Conservation (phyloP, 2,329 filamentous ascomycete genomes). For the Colletotrichum lupini region DNA sequence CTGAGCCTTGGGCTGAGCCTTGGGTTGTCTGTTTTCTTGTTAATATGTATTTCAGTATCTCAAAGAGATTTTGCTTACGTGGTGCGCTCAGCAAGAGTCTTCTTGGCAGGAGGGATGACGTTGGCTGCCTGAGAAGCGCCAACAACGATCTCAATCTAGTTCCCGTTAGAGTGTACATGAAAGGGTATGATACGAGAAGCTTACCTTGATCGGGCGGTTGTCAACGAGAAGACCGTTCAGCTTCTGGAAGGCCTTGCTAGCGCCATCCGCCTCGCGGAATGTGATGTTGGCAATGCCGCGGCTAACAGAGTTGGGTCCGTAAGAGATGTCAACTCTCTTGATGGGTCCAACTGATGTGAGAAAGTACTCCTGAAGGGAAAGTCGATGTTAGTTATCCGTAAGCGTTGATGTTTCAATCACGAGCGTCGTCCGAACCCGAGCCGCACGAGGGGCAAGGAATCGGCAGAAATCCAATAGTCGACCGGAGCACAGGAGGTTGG, state of each 20-base stretch:
- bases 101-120: constrained; percentile 72
- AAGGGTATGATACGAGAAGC: constrained; percentile 32
- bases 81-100: constrained; percentile 86
- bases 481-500: constrained; percentile 13
- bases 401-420: constrained; percentile 46
- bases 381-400: constrained; percentile 73
- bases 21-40: constrained; percentile 62
- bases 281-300: constrained; percentile 91
- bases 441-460: constrained; percentile 40
- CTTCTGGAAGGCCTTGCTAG: constrained; percentile 83
- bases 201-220: constrained; percentile 88
- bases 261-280: constrained; percentile 84
- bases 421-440: constrained; percentile 36
- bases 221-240: constrained; percentile 93
- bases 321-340: constrained; percentile 91
- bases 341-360: constrained; percentile 86
- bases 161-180: constrained; percentile 37
- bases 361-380: constrained; percentile 92
- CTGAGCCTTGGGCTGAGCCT: constrained; percentile 82
- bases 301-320: constrained; percentile 91
- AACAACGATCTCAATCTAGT: constrained; percentile 89
- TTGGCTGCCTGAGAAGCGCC: constrained; percentile 78
- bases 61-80: constrained; percentile 56
- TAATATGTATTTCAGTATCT: constrained; percentile 13
- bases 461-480: constrained; percentile 26